Evolutionary conservation across 2,329 filamentous ascomycete genomes (phyloP).

Genomic region (Cladobotryum protrusum): DNA sequence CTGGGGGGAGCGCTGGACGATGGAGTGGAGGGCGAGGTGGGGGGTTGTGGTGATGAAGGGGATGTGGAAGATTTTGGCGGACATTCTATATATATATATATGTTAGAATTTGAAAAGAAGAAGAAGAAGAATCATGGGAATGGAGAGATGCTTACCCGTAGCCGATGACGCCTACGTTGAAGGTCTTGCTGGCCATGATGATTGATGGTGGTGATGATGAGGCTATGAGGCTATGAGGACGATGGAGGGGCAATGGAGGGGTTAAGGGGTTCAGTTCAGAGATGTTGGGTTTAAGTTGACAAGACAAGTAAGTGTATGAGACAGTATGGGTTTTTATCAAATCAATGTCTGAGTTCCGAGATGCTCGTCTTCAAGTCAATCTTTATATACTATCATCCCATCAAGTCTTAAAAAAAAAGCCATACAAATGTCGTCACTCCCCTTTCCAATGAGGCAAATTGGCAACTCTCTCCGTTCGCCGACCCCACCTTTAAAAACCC

Average conservation of each 20-base stretch:
- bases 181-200: conserved; percentile 31
- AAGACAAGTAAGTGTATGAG: too few relatives aligned
- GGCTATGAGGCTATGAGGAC: not conserved
- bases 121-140: not conserved
- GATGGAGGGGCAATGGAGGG: not conserved
- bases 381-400: too few relatives aligned
- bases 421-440: too few relatives aligned
- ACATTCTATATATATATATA: conserved; percentile 30
- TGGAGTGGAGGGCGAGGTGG: conserved; percentile 61
- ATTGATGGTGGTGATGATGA: not conserved
- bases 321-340: too few relatives aligned
- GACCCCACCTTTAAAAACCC: too few relatives aligned
- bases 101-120: conserved; percentile 7
- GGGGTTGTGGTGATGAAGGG: conserved; percentile 64
- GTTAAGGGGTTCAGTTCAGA: not conserved
- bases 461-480: too few relatives aligned
- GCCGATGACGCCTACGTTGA: conserved; percentile 46
- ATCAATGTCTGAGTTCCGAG: too few relatives aligned
- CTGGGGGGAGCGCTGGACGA: conserved; percentile 68
- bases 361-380: too few relatives aligned
- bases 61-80: conserved; percentile 78
- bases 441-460: too few relatives aligned
- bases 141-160: conserved; percentile 39
- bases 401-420: too few relatives aligned
- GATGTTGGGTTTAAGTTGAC: too few relatives aligned